Evolutionary conservation across 208 protist species (phyloP).

Genomic region (Acanthamoeba comandoni): DNA sequence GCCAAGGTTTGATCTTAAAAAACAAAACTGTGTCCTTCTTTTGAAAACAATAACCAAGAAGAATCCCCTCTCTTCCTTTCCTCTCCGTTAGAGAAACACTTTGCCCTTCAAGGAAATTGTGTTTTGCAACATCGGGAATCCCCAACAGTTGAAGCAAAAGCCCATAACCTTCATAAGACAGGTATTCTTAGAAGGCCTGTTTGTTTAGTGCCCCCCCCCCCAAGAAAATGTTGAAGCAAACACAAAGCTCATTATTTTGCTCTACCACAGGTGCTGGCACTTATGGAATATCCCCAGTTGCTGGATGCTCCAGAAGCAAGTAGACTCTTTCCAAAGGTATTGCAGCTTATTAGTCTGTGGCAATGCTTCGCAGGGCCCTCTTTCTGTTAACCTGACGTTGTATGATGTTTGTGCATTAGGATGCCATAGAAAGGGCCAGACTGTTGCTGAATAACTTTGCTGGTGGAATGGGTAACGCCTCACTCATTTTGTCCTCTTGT

Average conservation of each 20-base stretch:
- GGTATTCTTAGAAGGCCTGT: conserved; percentile 80
- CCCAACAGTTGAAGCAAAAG: conserved; percentile 95
- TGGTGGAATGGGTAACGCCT: conserved; percentile 4
- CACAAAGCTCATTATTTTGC: background rate
- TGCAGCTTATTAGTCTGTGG: conserved; percentile 77
- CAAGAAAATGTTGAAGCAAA: background rate
- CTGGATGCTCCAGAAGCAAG: conserved; percentile 82
- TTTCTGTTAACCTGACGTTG: conserved; percentile 10
- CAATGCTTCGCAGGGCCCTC: background rate
- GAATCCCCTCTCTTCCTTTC: too few species aligned
- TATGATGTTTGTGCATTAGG: conserved; percentile 75
- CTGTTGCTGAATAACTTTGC: conserved; percentile 51
- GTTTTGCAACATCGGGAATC: conserved; percentile 99
- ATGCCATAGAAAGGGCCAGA: conserved; percentile 92
- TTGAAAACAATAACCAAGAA: too few species aligned
- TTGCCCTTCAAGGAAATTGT: conserved; percentile 93
- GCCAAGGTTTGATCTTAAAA: background rate
- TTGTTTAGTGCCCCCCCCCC: conserved; percentile 20
- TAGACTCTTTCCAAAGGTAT: conserved; percentile 89
- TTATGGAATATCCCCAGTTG: conserved; percentile 87
- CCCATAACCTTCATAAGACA: conserved; percentile 97
- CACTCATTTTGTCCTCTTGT: too few species aligned
- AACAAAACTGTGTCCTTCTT: too few species aligned
- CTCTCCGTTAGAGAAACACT: background rate
- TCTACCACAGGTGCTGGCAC: conserved; percentile 84